Conservation (phyloP, 2,329 filamentous ascomycete species). For the Neonectria ditissima region DNA sequence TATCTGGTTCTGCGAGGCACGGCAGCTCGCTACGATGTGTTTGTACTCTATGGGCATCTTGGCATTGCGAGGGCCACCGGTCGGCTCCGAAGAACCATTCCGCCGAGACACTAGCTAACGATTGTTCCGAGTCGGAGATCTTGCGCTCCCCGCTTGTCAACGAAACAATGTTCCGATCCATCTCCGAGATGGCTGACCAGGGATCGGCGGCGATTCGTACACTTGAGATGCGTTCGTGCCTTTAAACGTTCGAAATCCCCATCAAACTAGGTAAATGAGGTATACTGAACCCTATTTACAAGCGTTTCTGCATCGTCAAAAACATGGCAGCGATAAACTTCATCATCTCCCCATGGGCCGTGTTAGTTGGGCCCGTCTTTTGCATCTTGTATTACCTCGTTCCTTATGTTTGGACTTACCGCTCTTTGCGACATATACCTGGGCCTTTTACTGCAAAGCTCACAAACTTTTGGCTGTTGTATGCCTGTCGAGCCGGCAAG, state of each 20-base stretch:
- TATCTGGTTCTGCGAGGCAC: constrained; percentile 9
- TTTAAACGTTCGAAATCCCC: background rate
- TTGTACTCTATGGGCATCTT: constrained; percentile 9
- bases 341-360: background rate
- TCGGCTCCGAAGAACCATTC: background rate
- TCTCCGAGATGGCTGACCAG: background rate
- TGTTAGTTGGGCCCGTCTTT: background rate
- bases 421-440: constrained; percentile 56
- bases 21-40: background rate
- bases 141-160: background rate
- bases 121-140: background rate
- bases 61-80: constrained; percentile 5
- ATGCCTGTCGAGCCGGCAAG: constrained; percentile 71
- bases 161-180: background rate
- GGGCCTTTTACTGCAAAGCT: constrained; percentile 73
- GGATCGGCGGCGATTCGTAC: background rate
- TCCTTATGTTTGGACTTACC: background rate
- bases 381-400: background rate
- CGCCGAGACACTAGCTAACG: background rate
- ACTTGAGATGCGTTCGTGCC: background rate
- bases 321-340: background rate
- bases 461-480: constrained; percentile 83
- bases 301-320: background rate
- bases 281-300: background rate
- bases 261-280: background rate